Base-by-base conservation (phyloP, 1,284 basidiomycete genomes). In the Microbotryum intermedium region DNA sequence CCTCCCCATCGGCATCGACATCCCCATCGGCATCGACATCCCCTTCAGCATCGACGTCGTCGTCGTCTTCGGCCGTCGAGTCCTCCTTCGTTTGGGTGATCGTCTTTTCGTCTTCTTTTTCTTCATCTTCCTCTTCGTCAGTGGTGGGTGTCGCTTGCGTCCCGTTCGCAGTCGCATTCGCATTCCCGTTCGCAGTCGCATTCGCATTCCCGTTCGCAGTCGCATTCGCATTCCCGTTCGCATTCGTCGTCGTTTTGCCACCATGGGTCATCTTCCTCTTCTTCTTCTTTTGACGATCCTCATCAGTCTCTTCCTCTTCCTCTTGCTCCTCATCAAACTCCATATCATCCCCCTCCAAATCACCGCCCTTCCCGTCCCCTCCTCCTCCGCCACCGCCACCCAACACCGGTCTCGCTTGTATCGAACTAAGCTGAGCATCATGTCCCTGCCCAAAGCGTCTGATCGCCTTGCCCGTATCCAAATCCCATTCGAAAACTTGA, bases 401-500 rank as follows among this genome's bases (percentile, higher is more conserved):
- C 52, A 55, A 25, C 34, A 80, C 72, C 4, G 94, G 92, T 56
- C 89, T 82, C 30, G 95, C 81, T 21, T 86, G 83, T 47, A 97
- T 77, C 16, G 85, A 83, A 4, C 90, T 85, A 13, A 98, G 82
- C 73, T 97, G 93, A 3, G 90, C 84, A 28, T 86, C 85, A 71
- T 95, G 90, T 0, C 86, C 83, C 0, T 39, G 34, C 16, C 82
- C 84, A 71, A 89, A 97, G 45, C 81, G 83, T 49, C 92, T 83
- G 6, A 86, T 81, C 39, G 80, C 78, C 67, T 89, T 82, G 1
- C 95, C 95, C 0, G 87, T 94, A 71, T 98, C 89, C 52, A 98
- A 80, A 76, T 98, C 94, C 94, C 95, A 98, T 83, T 95, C 93
- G 59, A 85, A 79, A 5, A 92, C 86, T 63, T 88, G 84, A 4